phyloP scores from a whole-genome alignment of 2,329 filamentous ascomycete genomes.

The Aspergillus hiratsukae region DNA sequence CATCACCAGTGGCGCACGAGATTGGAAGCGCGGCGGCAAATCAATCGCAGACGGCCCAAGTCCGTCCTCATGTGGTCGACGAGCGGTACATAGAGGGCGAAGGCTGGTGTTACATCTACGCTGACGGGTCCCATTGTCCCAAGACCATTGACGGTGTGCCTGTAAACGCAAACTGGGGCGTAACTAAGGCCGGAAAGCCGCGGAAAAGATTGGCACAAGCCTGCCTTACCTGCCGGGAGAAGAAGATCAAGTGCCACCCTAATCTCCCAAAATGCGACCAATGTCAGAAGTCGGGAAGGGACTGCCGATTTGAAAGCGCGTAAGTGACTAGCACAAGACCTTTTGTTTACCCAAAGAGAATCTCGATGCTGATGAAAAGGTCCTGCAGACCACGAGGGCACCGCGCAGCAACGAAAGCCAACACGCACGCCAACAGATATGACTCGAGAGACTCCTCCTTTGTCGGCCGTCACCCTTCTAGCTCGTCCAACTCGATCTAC shows the following conservation, averaged over 20 bases:
- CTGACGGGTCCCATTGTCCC: slow-evolving; percentile 77
- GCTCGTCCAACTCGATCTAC: slow-evolving; percentile 24
- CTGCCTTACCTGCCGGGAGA: slow-evolving; percentile 89
- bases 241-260: slow-evolving; percentile 96
- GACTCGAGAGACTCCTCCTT: slow-evolving; percentile 20
- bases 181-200: slow-evolving; percentile 91
- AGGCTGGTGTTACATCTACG: slow-evolving; percentile 79
- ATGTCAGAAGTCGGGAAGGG: slow-evolving; percentile 83
- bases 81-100: slow-evolving; percentile 61
- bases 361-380: slow-evolving; percentile 8
- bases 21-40: slow-evolving; percentile 2
- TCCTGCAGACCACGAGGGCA: slow-evolving; percentile 30
- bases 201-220: slow-evolving; percentile 86
- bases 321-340: slow-evolving; percentile 47
- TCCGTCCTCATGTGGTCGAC: slow-evolving; percentile 35
- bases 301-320: slow-evolving; percentile 83
- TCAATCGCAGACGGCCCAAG: slow-evolving; percentile 12
- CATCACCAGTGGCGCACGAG: slow-evolving; percentile 1
- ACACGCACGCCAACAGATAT: slow-evolving; percentile 18
- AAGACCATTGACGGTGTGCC: slow-evolving; percentile 78
- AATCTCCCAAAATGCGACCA: slow-evolving; percentile 83
- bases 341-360: background rate
- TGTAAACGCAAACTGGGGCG: slow-evolving; percentile 88
- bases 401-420: slow-evolving; percentile 23
- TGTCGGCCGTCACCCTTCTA: slow-evolving; percentile 14